Evolutionary conservation across 2,329 filamentous ascomycete genomes (phyloP).

Genomic region (Chaetomiaceae sp.): DNA sequence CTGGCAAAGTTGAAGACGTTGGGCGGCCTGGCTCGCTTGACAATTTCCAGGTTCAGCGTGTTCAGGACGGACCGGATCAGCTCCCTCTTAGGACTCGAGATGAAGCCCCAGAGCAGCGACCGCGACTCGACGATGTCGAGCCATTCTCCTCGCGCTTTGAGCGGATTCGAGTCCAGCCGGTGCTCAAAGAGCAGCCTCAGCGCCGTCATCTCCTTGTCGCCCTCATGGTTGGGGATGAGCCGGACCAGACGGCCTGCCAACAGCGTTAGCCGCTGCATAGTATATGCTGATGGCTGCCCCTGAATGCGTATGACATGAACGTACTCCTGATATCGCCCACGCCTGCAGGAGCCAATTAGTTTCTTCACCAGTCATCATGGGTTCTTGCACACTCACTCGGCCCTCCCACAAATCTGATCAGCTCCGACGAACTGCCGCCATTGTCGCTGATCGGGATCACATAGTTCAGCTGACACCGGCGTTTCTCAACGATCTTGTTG

Average conservation of each 20-base stretch:
- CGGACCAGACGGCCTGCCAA: slow-evolving; percentile 77
- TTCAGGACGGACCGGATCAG: slow-evolving; percentile 73
- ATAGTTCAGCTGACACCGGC: slow-evolving; percentile 66
- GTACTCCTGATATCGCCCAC: slow-evolving; percentile 69
- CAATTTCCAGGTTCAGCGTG: slow-evolving; percentile 68
- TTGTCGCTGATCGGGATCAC: slow-evolving; percentile 96
- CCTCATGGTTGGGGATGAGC: slow-evolving; percentile 66
- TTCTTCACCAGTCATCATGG: not conserved
- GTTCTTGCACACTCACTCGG: slow-evolving; percentile 56
- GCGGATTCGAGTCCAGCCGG: slow-evolving; percentile 59
- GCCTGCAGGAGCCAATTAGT: slow-evolving; percentile 17
- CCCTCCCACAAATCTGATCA: slow-evolving; percentile 90
- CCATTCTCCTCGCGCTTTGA: slow-evolving; percentile 70
- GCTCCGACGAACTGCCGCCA: slow-evolving; percentile 85
- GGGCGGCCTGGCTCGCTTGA: slow-evolving; percentile 66
- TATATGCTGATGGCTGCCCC: too few relatives aligned
- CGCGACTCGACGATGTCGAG: slow-evolving; percentile 80
- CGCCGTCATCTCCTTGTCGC: slow-evolving; percentile 60
- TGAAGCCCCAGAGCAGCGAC: slow-evolving; percentile 66
- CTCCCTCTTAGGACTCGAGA: slow-evolving; percentile 67
- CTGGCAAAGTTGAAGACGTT: slow-evolving; percentile 72
- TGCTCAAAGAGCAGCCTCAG: slow-evolving; percentile 85
- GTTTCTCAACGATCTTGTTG: slow-evolving; percentile 56
- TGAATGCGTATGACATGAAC: too few relatives aligned
- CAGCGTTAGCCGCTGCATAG: too few relatives aligned